Percentiles rank a stretch among this genome's conserved stretches.
These are phyloP conservation scores for Cynanchum wilfordii DNA, from an alignment of 257 asterid genomes.

Conservation along the genomic window DNA sequence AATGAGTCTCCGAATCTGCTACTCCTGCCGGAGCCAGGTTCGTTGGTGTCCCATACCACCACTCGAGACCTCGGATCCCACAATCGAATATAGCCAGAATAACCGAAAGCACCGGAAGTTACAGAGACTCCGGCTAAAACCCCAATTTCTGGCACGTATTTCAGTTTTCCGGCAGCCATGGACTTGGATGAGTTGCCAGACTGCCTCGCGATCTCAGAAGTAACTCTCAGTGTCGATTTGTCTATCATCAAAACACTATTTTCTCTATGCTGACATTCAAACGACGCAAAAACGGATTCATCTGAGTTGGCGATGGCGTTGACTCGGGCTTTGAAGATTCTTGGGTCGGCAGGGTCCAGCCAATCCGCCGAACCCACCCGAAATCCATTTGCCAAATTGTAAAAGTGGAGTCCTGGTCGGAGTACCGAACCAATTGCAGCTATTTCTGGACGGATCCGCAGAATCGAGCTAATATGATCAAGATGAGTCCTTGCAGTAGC, in stretches of 20 bases:
- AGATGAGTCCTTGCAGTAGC: constrained; percentile 75
- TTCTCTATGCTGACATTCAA: constrained; percentile 72
- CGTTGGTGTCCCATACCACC: constrained; percentile 84
- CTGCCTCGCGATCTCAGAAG: constrained; percentile 66
- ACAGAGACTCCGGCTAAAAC: constrained; percentile 60
- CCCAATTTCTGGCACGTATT: constrained; percentile 37
- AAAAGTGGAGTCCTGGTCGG: constrained; percentile 68
- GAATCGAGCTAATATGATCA: constrained; percentile 50
- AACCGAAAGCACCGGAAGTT: constrained; percentile 82
- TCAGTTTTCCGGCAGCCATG: constrained; percentile 60
- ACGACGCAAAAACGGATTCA: constrained; percentile 58
- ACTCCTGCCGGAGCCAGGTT: constrained; percentile 94
- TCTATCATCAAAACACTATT: constrained; percentile 70
- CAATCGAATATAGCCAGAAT: constrained; percentile 72
- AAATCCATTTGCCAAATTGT: constrained; percentile 58
- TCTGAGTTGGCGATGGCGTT: constrained; percentile 60
- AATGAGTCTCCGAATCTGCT: constrained; percentile 87
- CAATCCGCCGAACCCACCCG: constrained; percentile 69
- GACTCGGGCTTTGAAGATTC: constrained; percentile 77
- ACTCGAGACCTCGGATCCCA: constrained; percentile 74
- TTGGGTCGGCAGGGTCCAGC: constrained; percentile 77
- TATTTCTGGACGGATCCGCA: constrained; percentile 40
- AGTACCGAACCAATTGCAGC: constrained; percentile 61
- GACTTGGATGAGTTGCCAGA: constrained; percentile 67
- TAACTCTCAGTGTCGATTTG: constrained; percentile 46